phyloP scores from a whole-genome alignment of 2,329 filamentous ascomycete species.

The Didymella keratinophila region DNA sequence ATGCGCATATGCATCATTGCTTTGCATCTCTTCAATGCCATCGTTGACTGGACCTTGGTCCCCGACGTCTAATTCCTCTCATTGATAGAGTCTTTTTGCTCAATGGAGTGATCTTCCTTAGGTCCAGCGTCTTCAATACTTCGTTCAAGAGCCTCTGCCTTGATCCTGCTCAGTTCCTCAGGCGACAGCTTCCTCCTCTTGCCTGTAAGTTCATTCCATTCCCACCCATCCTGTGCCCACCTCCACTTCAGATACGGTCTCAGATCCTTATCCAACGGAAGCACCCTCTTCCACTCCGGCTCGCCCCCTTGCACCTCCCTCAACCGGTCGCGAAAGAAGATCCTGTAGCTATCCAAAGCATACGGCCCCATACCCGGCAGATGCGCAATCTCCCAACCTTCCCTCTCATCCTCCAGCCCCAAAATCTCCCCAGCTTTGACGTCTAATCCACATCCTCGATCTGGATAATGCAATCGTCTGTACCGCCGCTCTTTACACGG shows the following conservation, averaged over 20 bases:
- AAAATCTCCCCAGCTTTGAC: slow-evolving; percentile 54
- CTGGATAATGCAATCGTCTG: slow-evolving; percentile 58
- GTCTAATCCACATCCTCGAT: slow-evolving; percentile 42
- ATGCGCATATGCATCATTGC: background rate
- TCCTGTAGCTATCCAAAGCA: slow-evolving; percentile 88
- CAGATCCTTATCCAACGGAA: slow-evolving; percentile 87
- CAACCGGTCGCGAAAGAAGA: slow-evolving; percentile 85
- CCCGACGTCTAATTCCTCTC: background rate
- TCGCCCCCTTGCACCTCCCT: slow-evolving; percentile 70
- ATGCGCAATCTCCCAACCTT: slow-evolving; percentile 83
- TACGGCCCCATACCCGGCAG: slow-evolving; percentile 78
- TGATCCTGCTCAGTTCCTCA: background rate
- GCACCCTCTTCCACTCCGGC: slow-evolving; percentile 89
- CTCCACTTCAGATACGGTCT: slow-evolving; percentile 86
- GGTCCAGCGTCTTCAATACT: slow-evolving; percentile 2
- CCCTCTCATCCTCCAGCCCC: slow-evolving; percentile 49
- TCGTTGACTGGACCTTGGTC: background rate
- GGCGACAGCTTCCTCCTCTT: slow-evolving; percentile 3
- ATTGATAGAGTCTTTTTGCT: background rate
- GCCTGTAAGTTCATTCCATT: slow-evolving; percentile 17
- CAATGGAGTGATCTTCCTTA: background rate
- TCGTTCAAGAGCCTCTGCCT: slow-evolving; percentile 1
- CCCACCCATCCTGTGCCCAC: slow-evolving; percentile 68
- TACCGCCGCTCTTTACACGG: slow-evolving; percentile 67
- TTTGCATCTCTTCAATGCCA: background rate